Base-by-base conservation (phyloP, 2,329 filamentous ascomycete genomes). In the Blastomyces emzantsi region DNA sequence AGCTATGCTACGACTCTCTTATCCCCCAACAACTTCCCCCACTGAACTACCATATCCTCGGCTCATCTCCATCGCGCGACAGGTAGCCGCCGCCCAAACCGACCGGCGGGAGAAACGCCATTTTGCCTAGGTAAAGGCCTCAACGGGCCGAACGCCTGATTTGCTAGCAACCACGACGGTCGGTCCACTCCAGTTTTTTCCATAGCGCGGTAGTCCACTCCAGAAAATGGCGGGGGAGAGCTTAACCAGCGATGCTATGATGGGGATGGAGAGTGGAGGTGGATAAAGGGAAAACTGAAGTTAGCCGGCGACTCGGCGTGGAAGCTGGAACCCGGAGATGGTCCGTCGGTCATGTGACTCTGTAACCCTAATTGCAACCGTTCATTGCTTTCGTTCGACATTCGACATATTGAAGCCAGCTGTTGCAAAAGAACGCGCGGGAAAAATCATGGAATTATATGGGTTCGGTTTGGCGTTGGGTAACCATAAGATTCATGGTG, bases 71-170 rank as follows among this genome's bases (percentile, higher is more conserved):
- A 30, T 22, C 36, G 43, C 25, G 17, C n/a, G 52, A 30, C 41
- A 28, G 41, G 3, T 33, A 30, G 4, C 28, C 4, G 3, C 28
- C 41, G 17, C 41, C 57, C 41, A 47, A n/a, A 22, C 56, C 56
- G n/a, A 13, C 39, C 13, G 6, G 36, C 5, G 22, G 39, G 28
- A 30, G 57, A 36, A 60, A 43, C 19, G 43, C 25, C 43, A 45
- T 60, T 60, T 60, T 58, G 57, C 57, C 57, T 60, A 60, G 57
- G 57, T 22, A 60, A 60, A 60, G 22, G 4, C 36, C 25, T 33
- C 57, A 17, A 19, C 17, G 28, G 17, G 39, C 57, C 43, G 57
- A 33, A 22, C 25, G 39, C 41, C 41, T 33, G 15, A 33, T 47
- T 60, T 30, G 57, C 57, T 36, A 8, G 36, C n/a, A 57, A 17